A percentile compares a stretch with the other conserved stretches of the same genome.
Evolutionary conservation across 208 protist genomes (phyloP).

Genomic region (Leishmania tarentolae): DNA sequence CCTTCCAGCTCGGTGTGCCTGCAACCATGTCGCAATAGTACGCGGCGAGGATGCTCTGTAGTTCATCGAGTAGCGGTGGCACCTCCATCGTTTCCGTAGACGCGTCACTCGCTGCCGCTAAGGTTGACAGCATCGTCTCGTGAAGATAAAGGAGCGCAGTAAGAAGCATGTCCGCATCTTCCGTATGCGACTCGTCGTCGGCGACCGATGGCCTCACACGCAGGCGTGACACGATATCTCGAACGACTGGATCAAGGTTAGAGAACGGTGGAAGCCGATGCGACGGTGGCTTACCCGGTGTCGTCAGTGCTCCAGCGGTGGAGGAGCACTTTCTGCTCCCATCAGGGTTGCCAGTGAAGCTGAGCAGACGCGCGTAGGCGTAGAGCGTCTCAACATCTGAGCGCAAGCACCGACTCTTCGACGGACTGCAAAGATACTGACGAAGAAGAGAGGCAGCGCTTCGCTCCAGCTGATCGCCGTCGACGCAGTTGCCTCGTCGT

Average conservation of each 20-base stretch:
- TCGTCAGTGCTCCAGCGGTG: background rate
- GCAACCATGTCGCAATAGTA: background rate
- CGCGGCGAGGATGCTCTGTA: background rate
- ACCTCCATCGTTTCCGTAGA: background rate
- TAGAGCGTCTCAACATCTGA: slow-evolving; percentile 25
- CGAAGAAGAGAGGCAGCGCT: slow-evolving; percentile 6
- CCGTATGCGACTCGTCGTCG: background rate
- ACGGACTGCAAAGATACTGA: background rate
- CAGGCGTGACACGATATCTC: background rate
- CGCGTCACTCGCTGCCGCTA: background rate
- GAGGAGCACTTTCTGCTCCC: too few species aligned
- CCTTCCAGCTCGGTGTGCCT: background rate
- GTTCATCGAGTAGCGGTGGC: background rate
- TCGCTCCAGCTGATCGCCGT: background rate
- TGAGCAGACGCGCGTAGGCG: slow-evolving; percentile 4
- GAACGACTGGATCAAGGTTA: background rate
- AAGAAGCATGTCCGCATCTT: slow-evolving; percentile 9
- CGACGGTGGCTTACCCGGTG: background rate
- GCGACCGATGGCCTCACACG: background rate
- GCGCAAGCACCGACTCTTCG: slow-evolving; percentile 7
- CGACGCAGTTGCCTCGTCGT: too few species aligned
- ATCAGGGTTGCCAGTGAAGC: background rate
- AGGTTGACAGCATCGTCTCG: background rate
- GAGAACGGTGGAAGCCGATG: background rate
- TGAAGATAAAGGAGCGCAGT: slow-evolving; percentile 3